phyloP scores from a whole-genome alignment of 129 eudicot species.

The Gnaphalium uliginosum region DNA sequence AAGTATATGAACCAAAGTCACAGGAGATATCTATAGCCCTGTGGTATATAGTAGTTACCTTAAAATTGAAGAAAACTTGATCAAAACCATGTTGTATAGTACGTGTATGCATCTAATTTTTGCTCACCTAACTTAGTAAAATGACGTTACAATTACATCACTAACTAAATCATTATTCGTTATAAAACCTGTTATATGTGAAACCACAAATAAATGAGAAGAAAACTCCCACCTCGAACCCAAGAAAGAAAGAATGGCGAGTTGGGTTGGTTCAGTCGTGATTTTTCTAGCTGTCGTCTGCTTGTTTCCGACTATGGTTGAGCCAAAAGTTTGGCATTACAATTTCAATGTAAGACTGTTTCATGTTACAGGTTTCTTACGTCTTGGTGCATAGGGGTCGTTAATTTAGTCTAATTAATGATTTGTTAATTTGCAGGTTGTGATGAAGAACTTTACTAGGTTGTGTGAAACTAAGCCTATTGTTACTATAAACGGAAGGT shows the following conservation, averaged over 20 bases:
- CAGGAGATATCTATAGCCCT: background rate
- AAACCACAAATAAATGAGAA: background rate
- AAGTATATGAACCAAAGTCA: slow-evolving; percentile 15
- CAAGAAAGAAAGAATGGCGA: slow-evolving; percentile 39
- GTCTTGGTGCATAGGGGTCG: background rate
- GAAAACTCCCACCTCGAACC: background rate
- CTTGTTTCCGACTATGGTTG: slow-evolving; percentile 37
- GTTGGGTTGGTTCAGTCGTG: slow-evolving; percentile 28
- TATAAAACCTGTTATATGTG: slow-evolving; percentile 13
- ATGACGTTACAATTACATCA: slow-evolving; percentile 50
- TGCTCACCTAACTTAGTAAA: slow-evolving; percentile 65
- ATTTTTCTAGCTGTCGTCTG: slow-evolving; percentile 38
- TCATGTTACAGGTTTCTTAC: slow-evolving; percentile 1
- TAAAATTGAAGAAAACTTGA: slow-evolving; percentile 45
- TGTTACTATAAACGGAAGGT: slow-evolving; percentile 73
- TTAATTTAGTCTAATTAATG: background rate
- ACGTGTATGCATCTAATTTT: slow-evolving; percentile 6
- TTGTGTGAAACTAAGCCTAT: slow-evolving; percentile 68
- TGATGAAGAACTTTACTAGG: slow-evolving; percentile 60
- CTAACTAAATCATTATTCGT: background rate
- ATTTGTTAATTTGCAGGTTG: slow-evolving; percentile 47
- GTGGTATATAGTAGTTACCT: slow-evolving; percentile 14
- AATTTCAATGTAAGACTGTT: slow-evolving; percentile 54
- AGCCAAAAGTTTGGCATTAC: slow-evolving; percentile 57
- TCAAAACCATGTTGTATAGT: slow-evolving; percentile 1